A percentile compares a stretch with the other conserved stretches of the same genome.
Evolutionary conservation across 371 early-diverging fungal genomes (phyloP).

Genomic region (Homolaphlyctis polyrhiza): DNA sequence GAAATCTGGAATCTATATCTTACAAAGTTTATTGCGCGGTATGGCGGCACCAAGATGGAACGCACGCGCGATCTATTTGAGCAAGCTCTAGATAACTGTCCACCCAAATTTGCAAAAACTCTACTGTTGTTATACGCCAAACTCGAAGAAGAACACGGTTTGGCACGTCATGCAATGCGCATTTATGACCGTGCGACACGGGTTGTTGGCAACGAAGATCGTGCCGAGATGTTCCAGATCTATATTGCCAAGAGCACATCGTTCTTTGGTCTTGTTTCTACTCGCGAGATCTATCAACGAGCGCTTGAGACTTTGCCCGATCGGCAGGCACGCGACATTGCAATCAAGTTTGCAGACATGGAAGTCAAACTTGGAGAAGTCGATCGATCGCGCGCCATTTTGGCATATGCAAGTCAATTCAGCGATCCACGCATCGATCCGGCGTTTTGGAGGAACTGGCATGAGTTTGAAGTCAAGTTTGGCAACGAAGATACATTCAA

Average conservation of each 20-base stretch:
- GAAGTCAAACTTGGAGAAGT: conserved; percentile 91
- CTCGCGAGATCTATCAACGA: conserved; percentile 87
- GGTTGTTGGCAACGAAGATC: conserved; percentile 69
- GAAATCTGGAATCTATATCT: conserved; percentile 97
- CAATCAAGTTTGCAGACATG: conserved; percentile 76
- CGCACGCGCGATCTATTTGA: conserved; percentile 94
- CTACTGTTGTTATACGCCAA: conserved; percentile 90
- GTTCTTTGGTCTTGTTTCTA: conserved; percentile 80
- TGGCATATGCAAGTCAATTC: conserved; percentile 82
- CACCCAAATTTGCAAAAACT: conserved; percentile 79
- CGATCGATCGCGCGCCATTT: conserved; percentile 92
- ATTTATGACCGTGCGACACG: conserved; percentile 89
- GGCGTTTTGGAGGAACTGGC: conserved; percentile 88
- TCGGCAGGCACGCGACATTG: conserved; percentile 70
- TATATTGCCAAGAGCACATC: conserved; percentile 86
- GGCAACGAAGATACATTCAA: conserved; percentile 98
- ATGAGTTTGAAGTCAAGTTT: conserved; percentile 92
- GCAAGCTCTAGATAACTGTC: conserved; percentile 85
- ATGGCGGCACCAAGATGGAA: conserved; percentile 83
- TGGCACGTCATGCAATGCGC: conserved; percentile 86
- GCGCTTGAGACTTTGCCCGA: conserved; percentile 88
- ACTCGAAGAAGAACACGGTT: conserved; percentile 90
- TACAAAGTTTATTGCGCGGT: conserved; percentile 77
- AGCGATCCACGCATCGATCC: conserved; percentile 77
- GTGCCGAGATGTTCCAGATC: conserved; percentile 76